Evolutionary conservation across 306 rosid genomes (phyloP).

Genomic region (Quercus glauca): DNA sequence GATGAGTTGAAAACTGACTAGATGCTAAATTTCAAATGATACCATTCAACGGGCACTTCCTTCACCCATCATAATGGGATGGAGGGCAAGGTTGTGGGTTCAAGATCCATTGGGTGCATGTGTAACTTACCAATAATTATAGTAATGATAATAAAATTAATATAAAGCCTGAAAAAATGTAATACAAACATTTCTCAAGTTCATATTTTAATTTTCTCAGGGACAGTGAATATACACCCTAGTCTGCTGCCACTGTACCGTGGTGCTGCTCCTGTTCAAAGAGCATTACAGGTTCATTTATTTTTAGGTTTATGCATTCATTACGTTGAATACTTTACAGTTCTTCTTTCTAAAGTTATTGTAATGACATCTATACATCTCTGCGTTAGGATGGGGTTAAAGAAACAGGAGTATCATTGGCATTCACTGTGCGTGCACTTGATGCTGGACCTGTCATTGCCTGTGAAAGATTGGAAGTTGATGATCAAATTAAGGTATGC

Average conservation of each 20-base stretch:
- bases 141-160: no score
- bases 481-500: conserved; percentile 68
- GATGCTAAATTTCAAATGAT: background rate
- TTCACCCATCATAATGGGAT: no score
- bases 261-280: conserved; percentile 97
- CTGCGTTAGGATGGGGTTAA: conserved; percentile 70
- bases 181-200: background rate
- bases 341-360: background rate
- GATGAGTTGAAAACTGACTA: background rate
- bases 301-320: background rate
- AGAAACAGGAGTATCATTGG: conserved; percentile 87
- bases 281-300: conserved; percentile 75
- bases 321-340: background rate
- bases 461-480: conserved; percentile 48
- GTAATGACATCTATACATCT: background rate
- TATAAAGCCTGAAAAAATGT: conserved; percentile 3
- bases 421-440: conserved; percentile 82
- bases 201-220: conserved; percentile 37
- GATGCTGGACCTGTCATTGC: conserved; percentile 96
- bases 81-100: no score
- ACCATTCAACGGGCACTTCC: background rate
- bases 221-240: conserved; percentile 93
- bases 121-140: no score
- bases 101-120: no score
- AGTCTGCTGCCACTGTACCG: conserved; percentile 83